A percentile compares a stretch with the other conserved stretches of the same genome.
Evolutionary conservation across 768 basidiomycete genomes (phyloP).

Genomic region (Hemileccinum rubropunctum): DNA sequence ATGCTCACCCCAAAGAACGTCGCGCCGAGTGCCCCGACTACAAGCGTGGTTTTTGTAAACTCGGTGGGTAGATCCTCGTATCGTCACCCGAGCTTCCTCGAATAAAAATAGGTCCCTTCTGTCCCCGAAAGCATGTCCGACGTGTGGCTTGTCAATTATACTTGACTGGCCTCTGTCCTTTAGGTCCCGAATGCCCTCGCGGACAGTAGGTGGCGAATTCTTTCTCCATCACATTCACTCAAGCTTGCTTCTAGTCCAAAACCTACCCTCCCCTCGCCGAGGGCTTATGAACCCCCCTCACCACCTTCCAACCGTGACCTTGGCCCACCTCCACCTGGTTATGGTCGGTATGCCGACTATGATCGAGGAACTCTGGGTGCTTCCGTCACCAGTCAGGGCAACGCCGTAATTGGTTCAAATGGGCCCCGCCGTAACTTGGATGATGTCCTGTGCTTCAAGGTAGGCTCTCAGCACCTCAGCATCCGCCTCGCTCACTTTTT

Average conservation of each 20-base stretch:
- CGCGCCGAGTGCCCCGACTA: constrained; percentile 94
- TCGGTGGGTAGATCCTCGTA: constrained; percentile 53
- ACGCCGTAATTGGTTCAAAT: constrained; percentile 29
- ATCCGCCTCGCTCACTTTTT: constrained; percentile 2
- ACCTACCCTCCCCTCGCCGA: constrained; percentile 62
- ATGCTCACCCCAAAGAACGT: constrained; percentile 91
- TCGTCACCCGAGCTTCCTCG: constrained; percentile 7
- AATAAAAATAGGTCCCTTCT: constrained; percentile 63
- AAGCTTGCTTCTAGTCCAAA: constrained; percentile 58
- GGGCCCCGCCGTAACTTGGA: constrained; percentile 70
- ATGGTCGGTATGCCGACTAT: constrained; percentile 79
- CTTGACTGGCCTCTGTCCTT: constrained; percentile 89
- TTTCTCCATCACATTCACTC: constrained; percentile 7
- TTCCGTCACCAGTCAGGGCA: constrained; percentile 20
- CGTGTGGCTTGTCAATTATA: constrained; percentile 89
- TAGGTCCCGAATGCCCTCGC: constrained; percentile 81
- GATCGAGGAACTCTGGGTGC: constrained; percentile 50
- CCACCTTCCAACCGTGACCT: constrained; percentile 75
- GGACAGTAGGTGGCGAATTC: constrained; percentile 69
- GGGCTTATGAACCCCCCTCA: constrained; percentile 75
- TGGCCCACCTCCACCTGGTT: constrained; percentile 90
- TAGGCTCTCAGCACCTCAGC: constrained; percentile 28
- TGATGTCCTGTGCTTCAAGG: constrained; percentile 87
- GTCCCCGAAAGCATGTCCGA: constrained; percentile 90
- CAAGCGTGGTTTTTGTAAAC: constrained; percentile 90